Evolutionary conservation across 1,139 yeast genomes (phyloP).

Genomic region (Suhomyces guaymorum): DNA sequence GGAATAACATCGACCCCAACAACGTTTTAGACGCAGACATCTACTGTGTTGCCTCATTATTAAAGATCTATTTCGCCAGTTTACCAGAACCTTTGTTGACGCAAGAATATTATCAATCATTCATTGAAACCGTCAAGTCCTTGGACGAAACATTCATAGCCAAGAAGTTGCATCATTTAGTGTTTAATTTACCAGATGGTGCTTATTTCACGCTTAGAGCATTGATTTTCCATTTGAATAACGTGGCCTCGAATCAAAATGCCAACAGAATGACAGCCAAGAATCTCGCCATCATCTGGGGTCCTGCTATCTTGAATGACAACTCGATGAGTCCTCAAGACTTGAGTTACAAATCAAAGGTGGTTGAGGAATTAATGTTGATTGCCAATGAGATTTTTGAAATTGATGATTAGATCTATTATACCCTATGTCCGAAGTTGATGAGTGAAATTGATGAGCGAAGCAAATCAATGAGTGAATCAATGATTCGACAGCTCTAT

Average conservation of each 20-base stretch:
- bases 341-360: constrained; percentile 75
- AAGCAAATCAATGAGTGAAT: too few species aligned
- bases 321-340: constrained; percentile 70
- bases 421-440: too few species aligned
- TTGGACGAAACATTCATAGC: constrained; percentile 52
- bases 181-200: constrained; percentile 90
- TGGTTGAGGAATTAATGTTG: constrained; percentile 77
- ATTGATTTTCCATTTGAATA: constrained; percentile 78
- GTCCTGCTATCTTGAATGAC: constrained; percentile 77
- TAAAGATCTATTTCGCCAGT: constrained; percentile 65
- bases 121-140: constrained; percentile 73
- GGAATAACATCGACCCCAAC: constrained; percentile 44
- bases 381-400: constrained; percentile 90
- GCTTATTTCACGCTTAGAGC: constrained; percentile 89
- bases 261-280: constrained; percentile 78
- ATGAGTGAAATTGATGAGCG: too few species aligned
- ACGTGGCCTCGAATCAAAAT: constrained; percentile 64
- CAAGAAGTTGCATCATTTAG: constrained; percentile 81
- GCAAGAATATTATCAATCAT: constrained; percentile 52
- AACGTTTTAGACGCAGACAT: constrained; percentile 69
- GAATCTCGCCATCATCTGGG: constrained; percentile 88
- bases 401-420: constrained; percentile 51
- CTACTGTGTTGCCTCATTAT: constrained; percentile 66
- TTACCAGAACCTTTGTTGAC: constrained; percentile 75
- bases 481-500: too few species aligned